Evolutionary conservation across 176 grass and related monocot genomes (phyloP).

Genomic region (Paspalum vaginatum): DNA sequence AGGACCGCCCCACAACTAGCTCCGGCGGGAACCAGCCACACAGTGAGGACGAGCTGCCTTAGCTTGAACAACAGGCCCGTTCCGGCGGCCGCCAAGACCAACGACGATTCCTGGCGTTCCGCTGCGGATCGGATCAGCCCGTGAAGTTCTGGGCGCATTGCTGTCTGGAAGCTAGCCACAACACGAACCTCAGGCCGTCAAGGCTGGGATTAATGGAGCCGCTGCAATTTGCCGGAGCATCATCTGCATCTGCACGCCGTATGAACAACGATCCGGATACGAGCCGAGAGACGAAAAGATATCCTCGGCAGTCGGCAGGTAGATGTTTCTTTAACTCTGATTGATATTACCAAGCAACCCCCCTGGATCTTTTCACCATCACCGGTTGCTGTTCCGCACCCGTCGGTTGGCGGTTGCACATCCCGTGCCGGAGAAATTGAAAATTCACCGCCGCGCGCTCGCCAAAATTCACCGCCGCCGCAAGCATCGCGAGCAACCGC

Average conservation of each 20-base stretch:
- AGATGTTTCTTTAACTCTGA: not conserved
- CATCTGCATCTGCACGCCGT: not conserved
- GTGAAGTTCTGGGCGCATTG: not conserved
- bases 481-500: not conserved
- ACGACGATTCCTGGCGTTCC: slow-evolving; percentile 1
- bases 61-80: slow-evolving; percentile 40
- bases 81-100: not conserved
- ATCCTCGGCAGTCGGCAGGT: not conserved
- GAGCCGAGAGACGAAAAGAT: not conserved
- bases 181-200: not conserved
- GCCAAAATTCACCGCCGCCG: not conserved
- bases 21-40: not conserved
- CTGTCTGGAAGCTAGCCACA: not conserved
- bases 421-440: too few species aligned
- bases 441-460: not conserved
- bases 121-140: not conserved
- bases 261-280: not conserved
- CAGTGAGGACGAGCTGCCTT: slow-evolving; percentile 24
- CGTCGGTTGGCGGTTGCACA: not conserved
- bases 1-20: not conserved
- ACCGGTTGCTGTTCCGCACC: not conserved
- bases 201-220: too few species aligned
- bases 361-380: not conserved
- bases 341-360: too few species aligned
- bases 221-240: not conserved